Evolutionary conservation across 108 stramenopile genomes (phyloP), one percentile per base, ranked within the genome.

Genomic region (Thalassiosira profunda): DNA sequence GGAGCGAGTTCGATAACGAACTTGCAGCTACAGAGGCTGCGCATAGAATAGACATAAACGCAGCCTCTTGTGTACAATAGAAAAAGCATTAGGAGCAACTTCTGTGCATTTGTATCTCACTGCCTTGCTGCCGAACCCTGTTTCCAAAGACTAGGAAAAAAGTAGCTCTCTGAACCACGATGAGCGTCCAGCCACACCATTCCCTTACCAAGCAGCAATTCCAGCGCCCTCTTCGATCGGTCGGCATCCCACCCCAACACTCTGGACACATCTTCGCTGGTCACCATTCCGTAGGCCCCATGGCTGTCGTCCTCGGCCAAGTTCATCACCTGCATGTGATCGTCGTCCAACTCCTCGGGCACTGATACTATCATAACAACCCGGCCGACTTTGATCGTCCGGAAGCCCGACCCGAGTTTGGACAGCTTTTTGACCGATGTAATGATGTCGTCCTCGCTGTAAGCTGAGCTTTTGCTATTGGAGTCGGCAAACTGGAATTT

Each of bases 121-220:
- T 40, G 9, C 38, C 9, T 40, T 40, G 38, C 12, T n/a, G 21
- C 2, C 12, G 57, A n/a, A 38, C 57, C 51, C 43, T 67, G 49
- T 31, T 33, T 55, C 65, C 65, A 67, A 33, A 67, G 56, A 67
- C 65, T 65, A 17, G 93, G 94, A 59, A 93, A 93, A 90, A 90
- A 96, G 43, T 92, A 93, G 43, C 51, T 81, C 11, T 77, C 75
- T 14, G 70, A 66, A 9, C 87, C 89, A 42, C 77, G 45, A 61
- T 81, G 55, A 23, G 43, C 58, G 68, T 96, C 95, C 35, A 91
- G 58, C 95, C 95, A 93, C 7, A 79, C 89, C 91, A 96, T 96
- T 24, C 92, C 92, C 59, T 93, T 84, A 28, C 80, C 63, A 7
- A 96, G 61, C 58, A 96, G 49, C 18, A 90, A 63, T 17, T 83